Conservation (phyloP, 148 eudicot species). For the Amaranthus hypochondriacus region DNA sequence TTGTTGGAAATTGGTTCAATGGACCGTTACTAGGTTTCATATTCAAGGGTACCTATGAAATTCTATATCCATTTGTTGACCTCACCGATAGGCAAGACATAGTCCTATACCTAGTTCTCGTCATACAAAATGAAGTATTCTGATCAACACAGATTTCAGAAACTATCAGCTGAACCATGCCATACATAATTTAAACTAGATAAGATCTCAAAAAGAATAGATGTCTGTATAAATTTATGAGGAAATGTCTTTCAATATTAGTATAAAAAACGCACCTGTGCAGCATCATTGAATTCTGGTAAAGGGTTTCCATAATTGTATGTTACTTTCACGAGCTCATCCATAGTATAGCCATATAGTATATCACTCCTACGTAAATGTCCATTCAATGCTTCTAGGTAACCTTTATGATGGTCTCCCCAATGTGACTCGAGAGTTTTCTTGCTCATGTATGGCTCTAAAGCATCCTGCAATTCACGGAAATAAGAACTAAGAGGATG, state of each 20-base stretch:
- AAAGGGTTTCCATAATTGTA: conserved; percentile 89
- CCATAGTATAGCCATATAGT: conserved; percentile 81
- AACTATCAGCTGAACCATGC: neutral
- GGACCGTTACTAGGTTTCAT: no score
- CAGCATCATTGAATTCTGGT: conserved; percentile 85
- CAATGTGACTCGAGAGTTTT: conserved; percentile 74
- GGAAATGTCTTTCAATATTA: neutral
- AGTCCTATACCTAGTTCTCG: neutral
- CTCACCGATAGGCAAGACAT: neutral
- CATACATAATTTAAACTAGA: conserved; percentile 8
- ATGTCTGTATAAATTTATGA: neutral
- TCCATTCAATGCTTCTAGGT: conserved; percentile 67
- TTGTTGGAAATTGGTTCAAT: no score
- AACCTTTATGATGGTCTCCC: conserved; percentile 81
- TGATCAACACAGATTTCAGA: neutral
- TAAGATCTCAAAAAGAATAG: conserved; percentile 4
- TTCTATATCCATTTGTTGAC: neutral
- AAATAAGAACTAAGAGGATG: neutral
- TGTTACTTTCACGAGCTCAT: conserved; percentile 78
- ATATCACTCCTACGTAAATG: conserved; percentile 62
- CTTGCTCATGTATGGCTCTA: conserved; percentile 89
- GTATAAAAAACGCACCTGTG: conserved; percentile 57
- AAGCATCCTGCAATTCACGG: conserved; percentile 56
- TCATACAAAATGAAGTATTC: neutral
- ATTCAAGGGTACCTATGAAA: no score